Evolutionary conservation across 306 rosid genomes (phyloP).

Genomic region (Lathyrus sativus): DNA sequence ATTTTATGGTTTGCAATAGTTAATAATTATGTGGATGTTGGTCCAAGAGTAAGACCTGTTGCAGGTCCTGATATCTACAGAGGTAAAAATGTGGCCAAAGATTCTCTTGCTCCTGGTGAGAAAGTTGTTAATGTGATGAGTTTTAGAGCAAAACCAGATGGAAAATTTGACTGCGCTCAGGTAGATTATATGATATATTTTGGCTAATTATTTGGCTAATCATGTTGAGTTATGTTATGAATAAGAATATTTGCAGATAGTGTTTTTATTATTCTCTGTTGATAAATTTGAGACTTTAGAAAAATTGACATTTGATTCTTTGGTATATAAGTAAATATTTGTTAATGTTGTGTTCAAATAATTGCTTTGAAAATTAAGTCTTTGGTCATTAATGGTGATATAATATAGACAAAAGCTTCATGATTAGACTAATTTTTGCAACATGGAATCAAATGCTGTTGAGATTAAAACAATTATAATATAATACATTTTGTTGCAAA

Average conservation of each 20-base stretch:
- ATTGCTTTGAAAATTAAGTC: not conserved
- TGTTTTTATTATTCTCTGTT: slow-evolving; percentile 6
- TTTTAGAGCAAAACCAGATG: too few relatives aligned
- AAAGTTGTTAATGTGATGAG: too few relatives aligned
- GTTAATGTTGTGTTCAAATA: not conserved
- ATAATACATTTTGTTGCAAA: too few relatives aligned
- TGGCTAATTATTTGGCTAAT: slow-evolving; percentile 13
- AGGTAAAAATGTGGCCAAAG: too few relatives aligned
- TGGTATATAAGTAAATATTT: not conserved
- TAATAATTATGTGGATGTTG: too few relatives aligned
- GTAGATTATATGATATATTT: slow-evolving; percentile 41
- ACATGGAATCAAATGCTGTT: too few relatives aligned
- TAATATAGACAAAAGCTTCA: not conserved
- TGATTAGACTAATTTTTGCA: not conserved
- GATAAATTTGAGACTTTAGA: not conserved
- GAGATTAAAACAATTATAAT: too few relatives aligned
- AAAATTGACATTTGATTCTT: slow-evolving; percentile 16
- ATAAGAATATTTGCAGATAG: slow-evolving; percentile 12
- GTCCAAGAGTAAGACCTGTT: too few relatives aligned
- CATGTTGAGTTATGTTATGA: slow-evolving; percentile 10
- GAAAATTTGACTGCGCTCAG: too few relatives aligned
- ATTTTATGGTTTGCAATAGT: too few relatives aligned
- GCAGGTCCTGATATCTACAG: too few relatives aligned
- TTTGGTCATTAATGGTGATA: not conserved
- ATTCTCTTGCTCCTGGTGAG: too few relatives aligned